Percentiles rank a stretch among this genome's conserved stretches.
phyloP scores from a whole-genome alignment of 164 flowering plant species.

The Vitis rotundifolia region DNA sequence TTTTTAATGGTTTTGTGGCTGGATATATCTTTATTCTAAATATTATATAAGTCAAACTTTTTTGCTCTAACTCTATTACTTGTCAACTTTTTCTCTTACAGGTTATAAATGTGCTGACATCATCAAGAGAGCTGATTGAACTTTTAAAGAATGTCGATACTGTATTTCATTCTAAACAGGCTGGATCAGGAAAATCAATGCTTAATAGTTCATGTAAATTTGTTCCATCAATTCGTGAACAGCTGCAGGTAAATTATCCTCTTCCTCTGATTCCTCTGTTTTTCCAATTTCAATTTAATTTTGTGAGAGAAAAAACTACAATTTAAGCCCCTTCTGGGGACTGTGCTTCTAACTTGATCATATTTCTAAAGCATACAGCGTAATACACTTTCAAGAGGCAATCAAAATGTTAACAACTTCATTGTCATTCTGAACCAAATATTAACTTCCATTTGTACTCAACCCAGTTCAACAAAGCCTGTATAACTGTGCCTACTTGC shows the following conservation, averaged over 20 bases:
- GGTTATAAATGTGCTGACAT: conserved; percentile 62
- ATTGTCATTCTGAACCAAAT: background rate
- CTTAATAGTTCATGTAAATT: conserved; percentile 43
- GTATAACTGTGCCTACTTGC: too few relatives aligned
- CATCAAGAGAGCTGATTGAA: conserved; percentile 62
- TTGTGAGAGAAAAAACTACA: too few relatives aligned
- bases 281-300: background rate
- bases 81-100: conserved; percentile 21
- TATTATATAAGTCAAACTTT: background rate
- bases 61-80: background rate
- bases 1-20: background rate
- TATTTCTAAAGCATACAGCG: background rate
- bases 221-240: conserved; percentile 67
- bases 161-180: conserved; percentile 56
- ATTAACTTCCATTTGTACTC: background rate
- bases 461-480: too few relatives aligned
- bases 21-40: background rate
- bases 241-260: conserved; percentile 55
- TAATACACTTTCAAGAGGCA: background rate
- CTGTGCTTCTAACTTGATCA: background rate
- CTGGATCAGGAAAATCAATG: conserved; percentile 41
- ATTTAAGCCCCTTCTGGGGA: background rate
- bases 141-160: conserved; percentile 65
- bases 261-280: background rate
- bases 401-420: background rate